Evolutionary conservation across 2,329 filamentous ascomycete genomes (phyloP), one percentile per base, ranked within the genome.

Genomic region (Celoporthe dispersa): DNA sequence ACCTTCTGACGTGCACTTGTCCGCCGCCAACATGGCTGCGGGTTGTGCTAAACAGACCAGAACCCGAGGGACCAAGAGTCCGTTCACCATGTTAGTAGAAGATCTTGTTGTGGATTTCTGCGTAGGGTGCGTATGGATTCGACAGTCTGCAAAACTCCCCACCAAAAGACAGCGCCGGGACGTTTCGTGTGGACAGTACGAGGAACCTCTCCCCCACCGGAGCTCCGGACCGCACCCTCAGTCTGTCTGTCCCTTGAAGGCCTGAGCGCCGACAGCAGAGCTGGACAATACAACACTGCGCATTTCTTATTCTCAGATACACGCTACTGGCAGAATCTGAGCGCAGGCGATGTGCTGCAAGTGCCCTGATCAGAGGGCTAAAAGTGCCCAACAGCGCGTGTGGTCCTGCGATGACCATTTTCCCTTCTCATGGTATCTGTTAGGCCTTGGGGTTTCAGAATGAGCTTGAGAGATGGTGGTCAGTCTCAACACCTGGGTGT

Each of bases 171-270:
- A 16, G 14, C 4, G 53, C n/a, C 53, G 53, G 53, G 12, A 31
- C n/a, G 25, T 2, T 14, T 31, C n/a, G n/a, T 57, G 53, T 14
- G 25, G 9, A 31, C 25, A 6, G 16, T 3, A 16, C 53, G 4
- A 37, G 6, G 57, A 37, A 22, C 22, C 19, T 25, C 64, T 44
- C 33, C 64, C 63, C 64, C 64, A 66, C 48, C 64, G 64, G 64
- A 66, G 2, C 31, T 66, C 64, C 64, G 64, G 35, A 57, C 25
- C 28, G 11, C 37, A n/a, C 48, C 48, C 8, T 7, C 7, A 19
- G 4, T 2, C 2, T 8, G 14, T 14, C 2, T 31, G 31, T 31
- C 14, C 25, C 12, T 31, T 57, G 14, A 57, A 1, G 25, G 28
- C 25, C 16, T 31, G 12, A 31, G 4, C 31, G 14, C 19, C 14